Percentiles rank a stretch among this genome's conserved stretches.
Conservation (phyloP, 2,329 filamentous ascomycete species). For the Fusarium sp. region DNA sequence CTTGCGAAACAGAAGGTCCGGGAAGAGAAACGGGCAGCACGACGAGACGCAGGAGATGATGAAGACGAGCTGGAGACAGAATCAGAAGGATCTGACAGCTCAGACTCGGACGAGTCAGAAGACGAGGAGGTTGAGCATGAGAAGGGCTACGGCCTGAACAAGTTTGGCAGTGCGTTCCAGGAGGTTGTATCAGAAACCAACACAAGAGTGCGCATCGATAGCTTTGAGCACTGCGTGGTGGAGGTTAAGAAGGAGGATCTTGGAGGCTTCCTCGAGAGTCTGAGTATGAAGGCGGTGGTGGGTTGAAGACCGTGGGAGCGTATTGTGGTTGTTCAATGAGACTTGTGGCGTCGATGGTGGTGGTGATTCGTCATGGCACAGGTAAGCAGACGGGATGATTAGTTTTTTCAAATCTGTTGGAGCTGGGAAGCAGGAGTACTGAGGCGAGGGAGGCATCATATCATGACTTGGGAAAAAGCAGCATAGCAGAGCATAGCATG, state of each 20-base stretch:
- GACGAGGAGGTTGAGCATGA: constrained; percentile 62
- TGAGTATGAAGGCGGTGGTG: constrained; percentile 90
- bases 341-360: constrained; percentile 8
- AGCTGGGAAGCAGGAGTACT: constrained; percentile 22
- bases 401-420: constrained; percentile 14
- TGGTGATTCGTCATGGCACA: constrained; percentile 16
- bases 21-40: constrained; percentile 68
- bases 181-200: constrained; percentile 93
- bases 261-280: constrained; percentile 83
- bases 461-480: constrained; percentile 30
- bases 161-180: constrained; percentile 94
- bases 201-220: constrained; percentile 88
- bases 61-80: constrained; percentile 59
- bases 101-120: constrained; percentile 58
- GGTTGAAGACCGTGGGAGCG: constrained; percentile 51
- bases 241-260: constrained; percentile 98
- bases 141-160: constrained; percentile 79
- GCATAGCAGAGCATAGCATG: constrained; percentile 15
- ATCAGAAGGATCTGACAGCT: constrained; percentile 52
- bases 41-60: constrained; percentile 56
- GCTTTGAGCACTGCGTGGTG: constrained; percentile 96
- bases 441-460: constrained; percentile 10
- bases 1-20: constrained; percentile 64
- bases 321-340: constrained; percentile 3
- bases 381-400: constrained; percentile 13